Evolutionary conservation across 2,329 filamentous ascomycete genomes (phyloP).

Genomic region (Pseudocercospora fijiensis): DNA sequence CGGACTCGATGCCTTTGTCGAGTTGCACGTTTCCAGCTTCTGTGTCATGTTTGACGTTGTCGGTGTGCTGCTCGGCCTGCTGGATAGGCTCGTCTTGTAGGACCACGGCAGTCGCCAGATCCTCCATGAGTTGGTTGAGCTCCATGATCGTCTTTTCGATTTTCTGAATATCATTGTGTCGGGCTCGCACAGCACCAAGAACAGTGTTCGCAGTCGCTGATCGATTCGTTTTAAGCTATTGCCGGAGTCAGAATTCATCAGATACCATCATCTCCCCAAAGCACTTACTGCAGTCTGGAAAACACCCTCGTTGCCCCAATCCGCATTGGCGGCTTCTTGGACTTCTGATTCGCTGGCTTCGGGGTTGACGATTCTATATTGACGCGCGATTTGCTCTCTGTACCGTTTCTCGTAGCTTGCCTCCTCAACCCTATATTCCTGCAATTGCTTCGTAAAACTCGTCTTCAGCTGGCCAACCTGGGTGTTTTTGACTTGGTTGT

Average conservation of each 20-base stretch:
- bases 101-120: slow-evolving; percentile 72
- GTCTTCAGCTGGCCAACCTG: slow-evolving; percentile 69
- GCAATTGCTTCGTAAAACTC: slow-evolving; percentile 69
- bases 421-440: slow-evolving; percentile 71
- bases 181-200: slow-evolving; percentile 74
- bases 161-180: slow-evolving; percentile 78
- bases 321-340: slow-evolving; percentile 63
- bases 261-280: neutral
- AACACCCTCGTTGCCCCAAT: slow-evolving; percentile 76
- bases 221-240: slow-evolving; percentile 71
- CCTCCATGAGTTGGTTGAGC: slow-evolving; percentile 67
- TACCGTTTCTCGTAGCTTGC: slow-evolving; percentile 68
- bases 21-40: slow-evolving; percentile 69
- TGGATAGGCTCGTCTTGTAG: slow-evolving; percentile 66
- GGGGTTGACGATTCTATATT: slow-evolving; percentile 70
- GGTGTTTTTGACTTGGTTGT: slow-evolving; percentile 65
- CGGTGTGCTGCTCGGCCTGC: slow-evolving; percentile 64
- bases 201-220: slow-evolving; percentile 70
- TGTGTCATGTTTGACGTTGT: slow-evolving; percentile 64
- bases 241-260: slow-evolving; percentile 6
- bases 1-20: slow-evolving; percentile 64
- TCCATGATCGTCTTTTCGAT: slow-evolving; percentile 75
- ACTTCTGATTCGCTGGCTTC: slow-evolving; percentile 75
- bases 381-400: slow-evolving; percentile 73
- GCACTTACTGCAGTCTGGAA: slow-evolving; percentile 75